Evolutionary conservation across 140 eudicot species (phyloP).

Genomic region (Bidens hawaiensis): DNA sequence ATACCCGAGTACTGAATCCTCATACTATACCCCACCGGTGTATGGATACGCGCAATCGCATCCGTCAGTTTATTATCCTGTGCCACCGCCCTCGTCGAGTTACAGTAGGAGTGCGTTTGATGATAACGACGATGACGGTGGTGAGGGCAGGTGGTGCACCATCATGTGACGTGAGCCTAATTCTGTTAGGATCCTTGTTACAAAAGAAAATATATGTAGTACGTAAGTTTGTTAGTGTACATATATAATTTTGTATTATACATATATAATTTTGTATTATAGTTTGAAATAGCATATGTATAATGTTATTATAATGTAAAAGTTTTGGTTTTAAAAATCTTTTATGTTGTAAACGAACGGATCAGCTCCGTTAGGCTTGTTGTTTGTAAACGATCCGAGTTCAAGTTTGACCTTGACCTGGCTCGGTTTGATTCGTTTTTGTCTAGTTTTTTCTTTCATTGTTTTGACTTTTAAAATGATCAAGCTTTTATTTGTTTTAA

Average conservation of each 20-base stretch:
- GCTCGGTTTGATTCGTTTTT: no score
- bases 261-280: no score
- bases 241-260: conserved; percentile 9
- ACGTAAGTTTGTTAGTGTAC: conserved; percentile 22
- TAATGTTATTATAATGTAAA: not conserved
- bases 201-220: not conserved
- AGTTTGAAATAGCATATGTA: not conserved
- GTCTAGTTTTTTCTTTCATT: no score
- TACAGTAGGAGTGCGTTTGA: conserved; percentile 36
- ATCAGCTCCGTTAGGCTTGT: no score
- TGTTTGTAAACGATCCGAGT: no score
- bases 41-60: conserved; percentile 33
- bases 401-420: no score
- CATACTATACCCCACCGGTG: conserved; percentile 33
- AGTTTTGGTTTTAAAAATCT: not conserved
- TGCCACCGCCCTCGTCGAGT: conserved; percentile 12
- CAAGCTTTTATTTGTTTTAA: no score
- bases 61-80: conserved; percentile 23
- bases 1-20: conserved; percentile 32
- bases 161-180: conserved; percentile 18
- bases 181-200: conserved; percentile 7
- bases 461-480: no score
- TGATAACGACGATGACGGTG: conserved; percentile 19
- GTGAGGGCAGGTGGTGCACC: conserved; percentile 9
- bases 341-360: no score